Evolutionary conservation across 768 basidiomycete genomes (phyloP), one percentile per base, ranked within the genome.

Genomic region (Lactarius pseudohatsudake): DNA sequence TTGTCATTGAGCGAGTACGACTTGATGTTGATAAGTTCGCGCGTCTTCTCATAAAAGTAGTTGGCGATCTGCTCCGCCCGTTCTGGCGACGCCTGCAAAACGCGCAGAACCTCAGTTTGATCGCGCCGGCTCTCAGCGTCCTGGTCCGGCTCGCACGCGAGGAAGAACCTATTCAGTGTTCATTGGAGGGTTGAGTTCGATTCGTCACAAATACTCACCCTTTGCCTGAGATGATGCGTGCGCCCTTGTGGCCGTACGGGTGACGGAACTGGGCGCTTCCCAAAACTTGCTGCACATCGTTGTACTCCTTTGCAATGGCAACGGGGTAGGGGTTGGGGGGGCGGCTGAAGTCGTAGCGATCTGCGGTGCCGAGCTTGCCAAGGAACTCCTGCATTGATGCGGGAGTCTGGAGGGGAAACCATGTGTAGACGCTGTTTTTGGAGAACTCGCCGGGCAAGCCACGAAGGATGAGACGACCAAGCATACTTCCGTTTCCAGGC

Each of bases 341-440:
- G 36, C 85, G 79, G 38, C 75, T 73, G 26, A 87, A 58, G 65
- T 85, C 81, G 69, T 93, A 94, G 56, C 82, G 75, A 32, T 84
- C 79, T 20, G 78, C 64, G 28, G 84, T 77, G 47, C 82, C 82
- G 43, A 92, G 72, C 38, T 90, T 83, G 61, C 74, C 79, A 64
- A 93, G 77, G 73, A 86, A 74, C 0, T 71, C 76, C 65, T 84
- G 77, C 91, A 93, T 92, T 2, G 85, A 75, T 0, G 81, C 78
- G 4, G 92, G 92, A 0, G 88, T 90, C 86, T 93, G 87, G 54
- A 94, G 80, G n/a, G 92, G 90, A 86, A 93, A 94, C 85, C 90
- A 92, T 4, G 92, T 86, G 74, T 91, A 94, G 57, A 85, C 78
- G 66, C 88, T 90, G 73, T 89, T 86, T 64, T 84, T 81, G 0